Percentiles rank a stretch among this genome's conserved stretches.
Evolutionary conservation across 2,329 filamentous ascomycete species (phyloP).

Genomic region (Clarireedia homoeocarpa): DNA sequence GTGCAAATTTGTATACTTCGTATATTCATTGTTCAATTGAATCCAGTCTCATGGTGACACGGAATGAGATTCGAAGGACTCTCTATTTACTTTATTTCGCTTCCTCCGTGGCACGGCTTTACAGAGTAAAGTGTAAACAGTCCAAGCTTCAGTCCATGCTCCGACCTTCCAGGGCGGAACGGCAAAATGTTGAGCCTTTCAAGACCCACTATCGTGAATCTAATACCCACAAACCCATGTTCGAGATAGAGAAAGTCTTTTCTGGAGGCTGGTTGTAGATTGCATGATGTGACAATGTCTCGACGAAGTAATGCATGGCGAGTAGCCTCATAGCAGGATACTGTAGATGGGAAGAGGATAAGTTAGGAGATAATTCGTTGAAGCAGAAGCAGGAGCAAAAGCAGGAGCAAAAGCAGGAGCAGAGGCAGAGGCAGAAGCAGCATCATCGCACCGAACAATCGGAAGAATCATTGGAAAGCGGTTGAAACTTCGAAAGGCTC

Average conservation of each 20-base stretch:
- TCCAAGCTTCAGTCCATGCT: conserved; percentile 2
- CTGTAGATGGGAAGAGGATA: too few relatives aligned
- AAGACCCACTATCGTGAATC: conserved; percentile 1
- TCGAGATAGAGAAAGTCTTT: conserved; percentile 5
- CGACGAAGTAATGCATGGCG: not conserved
- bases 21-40: not conserved
- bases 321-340: not conserved
- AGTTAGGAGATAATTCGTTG: too few relatives aligned
- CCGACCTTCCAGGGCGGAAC: not conserved
- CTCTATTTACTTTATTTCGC: not conserved
- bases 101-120: not conserved
- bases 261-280: conserved; percentile 2
- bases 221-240: not conserved
- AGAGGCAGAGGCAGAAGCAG: not conserved
- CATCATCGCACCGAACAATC: not conserved
- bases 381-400: too few relatives aligned
- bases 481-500: not conserved
- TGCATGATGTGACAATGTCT: not conserved
- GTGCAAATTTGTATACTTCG: too few relatives aligned
- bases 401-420: not conserved
- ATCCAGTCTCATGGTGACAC: not conserved
- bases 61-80: not conserved
- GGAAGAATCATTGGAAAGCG: not conserved
- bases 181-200: conserved; percentile 1
- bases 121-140: not conserved